phyloP scores from a whole-genome alignment of 495 filamentous ascomycete species.

The Penicillium alfredii region DNA sequence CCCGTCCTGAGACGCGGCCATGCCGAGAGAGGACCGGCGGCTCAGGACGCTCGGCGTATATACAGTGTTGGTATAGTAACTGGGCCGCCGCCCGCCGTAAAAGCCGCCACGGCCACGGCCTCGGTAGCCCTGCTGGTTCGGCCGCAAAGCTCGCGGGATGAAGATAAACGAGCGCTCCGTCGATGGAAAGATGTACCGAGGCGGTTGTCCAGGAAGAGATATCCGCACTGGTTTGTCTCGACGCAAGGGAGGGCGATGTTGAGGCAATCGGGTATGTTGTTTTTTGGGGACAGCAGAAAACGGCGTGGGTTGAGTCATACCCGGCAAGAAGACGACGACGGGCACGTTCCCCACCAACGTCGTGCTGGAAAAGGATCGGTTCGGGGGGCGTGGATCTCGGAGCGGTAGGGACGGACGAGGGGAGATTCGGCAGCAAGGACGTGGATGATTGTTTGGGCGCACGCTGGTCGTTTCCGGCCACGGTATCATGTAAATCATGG shows the following conservation, averaged over 20 bases:
- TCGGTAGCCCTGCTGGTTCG: slow-evolving; percentile 80
- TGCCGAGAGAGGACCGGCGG: slow-evolving; percentile 80
- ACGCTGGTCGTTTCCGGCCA: slow-evolving; percentile 46
- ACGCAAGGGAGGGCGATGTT: slow-evolving; percentile 88
- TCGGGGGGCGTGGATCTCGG: slow-evolving; percentile 47
- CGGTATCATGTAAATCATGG: slow-evolving; percentile 90
- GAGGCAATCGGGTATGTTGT: slow-evolving; percentile 86
- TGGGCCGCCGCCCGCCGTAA: slow-evolving; percentile 65
- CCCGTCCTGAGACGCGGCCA: slow-evolving; percentile 64
- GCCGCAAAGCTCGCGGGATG: slow-evolving; percentile 87
- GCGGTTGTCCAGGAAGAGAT: slow-evolving; percentile 70
- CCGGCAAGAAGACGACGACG: slow-evolving; percentile 71
- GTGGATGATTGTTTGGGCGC: slow-evolving; percentile 18
- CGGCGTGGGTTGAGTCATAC: slow-evolving; percentile 63
- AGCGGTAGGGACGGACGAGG: slow-evolving; percentile 36
- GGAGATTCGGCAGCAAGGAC: slow-evolving; percentile 19
- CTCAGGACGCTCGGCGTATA: slow-evolving; percentile 92
- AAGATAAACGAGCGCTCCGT: slow-evolving; percentile 94
- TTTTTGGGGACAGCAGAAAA: slow-evolving; percentile 71
- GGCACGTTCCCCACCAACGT: slow-evolving; percentile 70
- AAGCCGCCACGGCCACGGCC: slow-evolving; percentile 63
- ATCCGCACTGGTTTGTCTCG: slow-evolving; percentile 96
- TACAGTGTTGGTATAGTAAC: slow-evolving; percentile 71
- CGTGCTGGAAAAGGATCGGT: slow-evolving; percentile 63
- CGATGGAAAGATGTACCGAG: slow-evolving; percentile 86